phyloP scores from a whole-genome alignment of 139 green algal genomes.

The Chlorella vulgaris region DNA sequence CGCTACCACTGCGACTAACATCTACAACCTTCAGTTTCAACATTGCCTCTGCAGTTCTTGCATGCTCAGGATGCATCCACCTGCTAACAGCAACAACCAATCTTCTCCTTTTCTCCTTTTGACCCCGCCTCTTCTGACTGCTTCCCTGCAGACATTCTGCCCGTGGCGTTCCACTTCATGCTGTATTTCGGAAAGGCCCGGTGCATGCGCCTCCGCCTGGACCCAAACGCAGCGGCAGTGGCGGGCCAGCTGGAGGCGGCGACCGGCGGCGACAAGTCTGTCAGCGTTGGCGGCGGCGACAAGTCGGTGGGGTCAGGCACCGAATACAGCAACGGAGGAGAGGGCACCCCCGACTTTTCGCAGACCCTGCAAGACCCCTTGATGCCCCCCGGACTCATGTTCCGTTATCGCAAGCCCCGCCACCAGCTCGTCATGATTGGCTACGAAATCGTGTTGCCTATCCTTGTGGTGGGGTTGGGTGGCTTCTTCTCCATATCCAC shows the following conservation, averaged over 20 bases:
- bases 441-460: slow-evolving; percentile 12
- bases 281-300: neutral
- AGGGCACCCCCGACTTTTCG: neutral
- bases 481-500: slow-evolving; percentile 22
- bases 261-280: neutral
- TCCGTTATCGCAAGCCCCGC: slow-evolving; percentile 6
- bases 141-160: slow-evolving; percentile 1
- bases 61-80: too few relatives aligned
- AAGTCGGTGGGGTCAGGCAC: neutral
- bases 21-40: too few relatives aligned
- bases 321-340: neutral
- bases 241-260: neutral
- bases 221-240: neutral
- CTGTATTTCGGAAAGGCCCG: slow-evolving; percentile 11
- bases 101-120: neutral
- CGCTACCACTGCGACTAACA: too few relatives aligned
- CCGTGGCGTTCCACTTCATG: slow-evolving; percentile 1
- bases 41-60: too few relatives aligned
- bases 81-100: too few relatives aligned
- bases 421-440: neutral
- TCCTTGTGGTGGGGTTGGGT: slow-evolving; percentile 7
- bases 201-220: neutral
- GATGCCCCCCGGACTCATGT: neutral
- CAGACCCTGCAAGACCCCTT: neutral
- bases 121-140: neutral